Evolutionary conservation across 2,329 filamentous ascomycete species (phyloP).

Genomic region (Penicillium sclerotiorum): DNA sequence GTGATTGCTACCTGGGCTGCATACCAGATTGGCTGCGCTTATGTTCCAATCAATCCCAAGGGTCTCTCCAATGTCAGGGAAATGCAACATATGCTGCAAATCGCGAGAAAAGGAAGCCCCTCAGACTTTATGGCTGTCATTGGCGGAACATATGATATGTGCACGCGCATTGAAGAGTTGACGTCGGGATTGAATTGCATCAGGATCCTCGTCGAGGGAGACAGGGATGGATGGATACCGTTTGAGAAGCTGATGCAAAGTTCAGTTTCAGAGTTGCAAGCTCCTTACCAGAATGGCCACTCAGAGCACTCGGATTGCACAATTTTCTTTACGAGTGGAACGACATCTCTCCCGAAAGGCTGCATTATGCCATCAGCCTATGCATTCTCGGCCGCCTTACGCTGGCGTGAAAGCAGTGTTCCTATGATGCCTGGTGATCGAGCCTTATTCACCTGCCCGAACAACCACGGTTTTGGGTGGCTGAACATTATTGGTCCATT

Average conservation of each 20-base stretch:
- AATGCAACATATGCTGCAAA: slow-evolving; percentile 5
- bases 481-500: slow-evolving; percentile 12
- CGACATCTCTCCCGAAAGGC: slow-evolving; percentile 19
- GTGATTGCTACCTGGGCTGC: slow-evolving; percentile 20
- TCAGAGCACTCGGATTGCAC: slow-evolving; percentile 1
- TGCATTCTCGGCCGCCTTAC: slow-evolving; percentile 6
- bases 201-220: slow-evolving; percentile 7
- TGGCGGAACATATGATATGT: slow-evolving; percentile 1
- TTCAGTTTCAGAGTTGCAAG: not conserved
- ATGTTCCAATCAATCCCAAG: slow-evolving; percentile 20
- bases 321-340: slow-evolving; percentile 23
- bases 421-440: slow-evolving; percentile 15
- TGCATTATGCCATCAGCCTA: slow-evolving; percentile 16
- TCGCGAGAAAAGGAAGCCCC: not conserved
- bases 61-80: slow-evolving; percentile 9
- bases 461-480: slow-evolving; percentile 20
- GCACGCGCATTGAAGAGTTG: slow-evolving; percentile 2
- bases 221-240: slow-evolving; percentile 1
- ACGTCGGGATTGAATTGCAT: not conserved
- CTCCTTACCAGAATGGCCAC: not conserved
- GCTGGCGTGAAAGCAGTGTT: slow-evolving; percentile 2
- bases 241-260: slow-evolving; percentile 5
- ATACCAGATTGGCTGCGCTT: slow-evolving; percentile 16
- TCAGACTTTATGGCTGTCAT: not conserved
- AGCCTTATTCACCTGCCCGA: slow-evolving; percentile 12